A percentile compares a stretch with the other conserved stretches of the same genome.
These are phyloP conservation scores for Exserohilum turcica DNA, from an alignment of 2,329 filamentous ascomycete species.

Conservation along the genomic window DNA sequence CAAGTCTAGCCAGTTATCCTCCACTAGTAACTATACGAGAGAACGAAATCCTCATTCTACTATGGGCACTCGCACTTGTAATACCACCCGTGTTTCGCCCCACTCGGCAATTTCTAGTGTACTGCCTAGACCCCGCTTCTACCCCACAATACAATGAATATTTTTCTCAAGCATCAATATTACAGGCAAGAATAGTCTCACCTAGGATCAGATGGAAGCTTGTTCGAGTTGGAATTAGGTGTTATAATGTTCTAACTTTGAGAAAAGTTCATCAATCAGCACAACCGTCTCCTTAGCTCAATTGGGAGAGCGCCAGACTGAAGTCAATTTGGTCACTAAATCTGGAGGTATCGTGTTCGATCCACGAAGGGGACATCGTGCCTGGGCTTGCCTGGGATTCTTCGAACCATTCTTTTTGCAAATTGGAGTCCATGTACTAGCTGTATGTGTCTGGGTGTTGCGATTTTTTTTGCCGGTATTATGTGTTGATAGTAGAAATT, in stretches of 20 bases:
- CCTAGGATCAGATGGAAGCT: too few relatives aligned
- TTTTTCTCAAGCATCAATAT: background rate
- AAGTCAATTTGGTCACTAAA: slow-evolving; percentile 25
- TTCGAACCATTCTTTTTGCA: slow-evolving; percentile 21
- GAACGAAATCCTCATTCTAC: background rate
- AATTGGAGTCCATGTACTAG: fast-evolving
- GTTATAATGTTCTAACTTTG: background rate
- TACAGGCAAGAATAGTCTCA: too few relatives aligned
- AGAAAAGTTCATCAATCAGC: slow-evolving; percentile 5
- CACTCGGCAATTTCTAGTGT: background rate
- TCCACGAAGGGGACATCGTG: slow-evolving; percentile 26
- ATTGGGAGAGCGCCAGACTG: slow-evolving; percentile 29
- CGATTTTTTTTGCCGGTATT: background rate
- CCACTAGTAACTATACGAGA: background rate
- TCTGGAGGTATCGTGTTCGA: slow-evolving; percentile 27
- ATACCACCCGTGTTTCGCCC: background rate
- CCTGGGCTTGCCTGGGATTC: slow-evolving; percentile 17
- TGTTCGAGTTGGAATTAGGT: too few relatives aligned
- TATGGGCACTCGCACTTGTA: background rate
- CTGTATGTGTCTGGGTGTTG: background rate
- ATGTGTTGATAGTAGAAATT: too few relatives aligned
- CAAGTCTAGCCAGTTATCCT: background rate
- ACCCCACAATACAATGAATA: background rate
- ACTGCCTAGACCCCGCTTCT: background rate
- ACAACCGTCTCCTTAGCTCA: slow-evolving; percentile 26